phyloP scores from a whole-genome alignment of 2,329 filamentous ascomycete genomes.

The Trichoderma citrinoviride region DNA sequence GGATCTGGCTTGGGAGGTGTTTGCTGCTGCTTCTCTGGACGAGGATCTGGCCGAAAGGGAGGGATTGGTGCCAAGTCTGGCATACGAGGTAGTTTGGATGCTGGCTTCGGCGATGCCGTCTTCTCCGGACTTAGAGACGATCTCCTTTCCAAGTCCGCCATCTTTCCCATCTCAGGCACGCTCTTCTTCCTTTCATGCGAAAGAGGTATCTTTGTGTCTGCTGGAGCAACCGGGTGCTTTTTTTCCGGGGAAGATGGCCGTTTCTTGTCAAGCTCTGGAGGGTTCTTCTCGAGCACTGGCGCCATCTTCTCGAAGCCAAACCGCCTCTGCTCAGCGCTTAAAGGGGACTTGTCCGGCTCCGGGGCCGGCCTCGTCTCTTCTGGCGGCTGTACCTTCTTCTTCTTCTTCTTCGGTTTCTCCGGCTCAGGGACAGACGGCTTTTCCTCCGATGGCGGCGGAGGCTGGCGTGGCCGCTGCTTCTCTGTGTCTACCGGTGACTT shows the following conservation, averaged over 20 bases:
- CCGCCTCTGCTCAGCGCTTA: conserved; percentile 3
- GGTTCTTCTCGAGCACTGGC: background rate
- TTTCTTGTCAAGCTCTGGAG: conserved; percentile 4
- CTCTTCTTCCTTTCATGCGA: conserved; percentile 5
- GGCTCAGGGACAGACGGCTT: conserved; percentile 26
- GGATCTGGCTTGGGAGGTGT: conserved; percentile 18
- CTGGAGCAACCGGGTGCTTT: background rate
- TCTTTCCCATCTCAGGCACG: conserved; percentile 1
- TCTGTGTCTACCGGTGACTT: conserved; percentile 18
- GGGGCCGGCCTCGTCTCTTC: conserved; percentile 1
- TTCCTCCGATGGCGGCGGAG: conserved; percentile 27
- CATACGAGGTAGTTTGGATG: conserved; percentile 21
- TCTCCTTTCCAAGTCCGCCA: background rate
- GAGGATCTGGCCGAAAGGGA: conserved; percentile 29
- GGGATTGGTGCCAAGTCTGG: conserved; percentile 14
- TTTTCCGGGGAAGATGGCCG: background rate
- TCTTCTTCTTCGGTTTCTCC: conserved; percentile 23
- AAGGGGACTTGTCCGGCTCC: conserved; percentile 8
- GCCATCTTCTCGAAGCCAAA: background rate
- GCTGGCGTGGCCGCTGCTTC: conserved; percentile 26
- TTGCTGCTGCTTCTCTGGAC: conserved; percentile 28
- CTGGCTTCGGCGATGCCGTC: conserved; percentile 17
- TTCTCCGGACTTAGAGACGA: background rate
- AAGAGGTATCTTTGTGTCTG: background rate
- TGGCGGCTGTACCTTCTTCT: background rate